Evolutionary conservation across 1,284 basidiomycete species (phyloP).

Genomic region (Omphalotus olearius): DNA sequence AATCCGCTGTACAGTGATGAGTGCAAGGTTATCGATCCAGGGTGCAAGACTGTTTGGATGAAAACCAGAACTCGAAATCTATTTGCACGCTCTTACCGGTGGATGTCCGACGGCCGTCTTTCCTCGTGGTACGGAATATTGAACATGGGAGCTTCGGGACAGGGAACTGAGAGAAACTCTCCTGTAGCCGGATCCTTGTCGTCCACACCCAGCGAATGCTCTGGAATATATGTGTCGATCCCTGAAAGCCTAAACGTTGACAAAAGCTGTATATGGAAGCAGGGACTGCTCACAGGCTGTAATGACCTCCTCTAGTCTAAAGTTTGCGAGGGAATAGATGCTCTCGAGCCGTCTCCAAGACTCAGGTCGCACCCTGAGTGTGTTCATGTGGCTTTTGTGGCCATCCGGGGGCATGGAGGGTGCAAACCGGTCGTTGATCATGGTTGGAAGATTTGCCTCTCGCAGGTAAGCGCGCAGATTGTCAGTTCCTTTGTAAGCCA

Average conservation of each 20-base stretch:
- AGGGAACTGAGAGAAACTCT: constrained; percentile 42
- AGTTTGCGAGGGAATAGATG: constrained; percentile 33
- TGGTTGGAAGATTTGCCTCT: constrained; percentile 42
- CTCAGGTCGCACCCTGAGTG: constrained; percentile 41
- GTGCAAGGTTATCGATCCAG: constrained; percentile 46
- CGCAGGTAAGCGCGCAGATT: constrained; percentile 46
- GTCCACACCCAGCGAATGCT: constrained; percentile 27
- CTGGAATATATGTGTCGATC: constrained; percentile 34
- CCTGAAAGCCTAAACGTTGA: constrained; percentile 23
- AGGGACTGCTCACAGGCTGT: constrained; percentile 30
- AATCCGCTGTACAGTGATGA: constrained; percentile 50
- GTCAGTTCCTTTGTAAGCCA: constrained; percentile 28
- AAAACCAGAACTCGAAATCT: background rate
- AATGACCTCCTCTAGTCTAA: constrained; percentile 27
- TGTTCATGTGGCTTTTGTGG: constrained; percentile 40
- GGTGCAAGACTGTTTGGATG: constrained; percentile 24
- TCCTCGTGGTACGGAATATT: constrained; percentile 27
- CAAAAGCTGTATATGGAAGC: background rate
- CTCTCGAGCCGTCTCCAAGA: constrained; percentile 42
- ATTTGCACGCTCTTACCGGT: constrained; percentile 27
- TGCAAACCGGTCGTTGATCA: constrained; percentile 33
- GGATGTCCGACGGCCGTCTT: constrained; percentile 31
- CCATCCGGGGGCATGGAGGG: constrained; percentile 34
- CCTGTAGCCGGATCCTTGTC: constrained; percentile 36
- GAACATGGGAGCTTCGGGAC: constrained; percentile 27